Base-by-base conservation (phyloP, 2,329 filamentous ascomycete genomes). In the Claviceps fusiformis region DNA sequence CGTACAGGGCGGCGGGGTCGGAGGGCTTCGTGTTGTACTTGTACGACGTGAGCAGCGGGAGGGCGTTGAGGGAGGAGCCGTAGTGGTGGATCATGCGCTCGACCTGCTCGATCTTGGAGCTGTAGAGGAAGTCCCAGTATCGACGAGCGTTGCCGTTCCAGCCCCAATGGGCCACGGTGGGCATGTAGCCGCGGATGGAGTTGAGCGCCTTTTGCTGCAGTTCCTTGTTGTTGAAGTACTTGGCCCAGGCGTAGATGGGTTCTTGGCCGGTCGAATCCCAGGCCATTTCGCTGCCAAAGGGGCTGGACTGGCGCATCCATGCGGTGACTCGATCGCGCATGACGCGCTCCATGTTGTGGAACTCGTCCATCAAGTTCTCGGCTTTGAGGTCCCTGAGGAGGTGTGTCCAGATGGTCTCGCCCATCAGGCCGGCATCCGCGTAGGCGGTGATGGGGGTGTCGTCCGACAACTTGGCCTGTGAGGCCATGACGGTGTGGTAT, bases 181-280 rank as follows among this genome's bases (percentile, higher is more conserved):
- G 79, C 69, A 75, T 80, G 58, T 76, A 82, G 0, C 76, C 80
- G 1, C 79, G 62, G 4, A 83, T 77, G 27, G 74, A 77, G 55
- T 76, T 70, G 49, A 82, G 68, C 0, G 73, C 75, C 59, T 81
- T 82, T 2, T 27, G n/a, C 44, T 53, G 52, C 15, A 53, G 52
- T 5, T 5, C 19, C 10, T 47, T 11, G 44, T 29, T 17, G 52
- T 9, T 19, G 31, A 53, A 53, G 52, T 59, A 73, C 71, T 73
- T 75, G 6, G 73, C 69, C 79, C 79, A 82, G 57, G 79, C 79
- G 57, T 80, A 83, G 0, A 83, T 76, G 0, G 79, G 79, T 62
- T 83, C 80, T 58, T 83, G 79, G 0, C 78, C 79, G 0, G 80
- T 83, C 0, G 75, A 81, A 56, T 83, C 80, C 80, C 80, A 83